These are phyloP conservation scores for Teratosphaeria epicoccoides DNA, from an alignment of 2,329 filamentous ascomycete genomes.

Conservation along the genomic window DNA sequence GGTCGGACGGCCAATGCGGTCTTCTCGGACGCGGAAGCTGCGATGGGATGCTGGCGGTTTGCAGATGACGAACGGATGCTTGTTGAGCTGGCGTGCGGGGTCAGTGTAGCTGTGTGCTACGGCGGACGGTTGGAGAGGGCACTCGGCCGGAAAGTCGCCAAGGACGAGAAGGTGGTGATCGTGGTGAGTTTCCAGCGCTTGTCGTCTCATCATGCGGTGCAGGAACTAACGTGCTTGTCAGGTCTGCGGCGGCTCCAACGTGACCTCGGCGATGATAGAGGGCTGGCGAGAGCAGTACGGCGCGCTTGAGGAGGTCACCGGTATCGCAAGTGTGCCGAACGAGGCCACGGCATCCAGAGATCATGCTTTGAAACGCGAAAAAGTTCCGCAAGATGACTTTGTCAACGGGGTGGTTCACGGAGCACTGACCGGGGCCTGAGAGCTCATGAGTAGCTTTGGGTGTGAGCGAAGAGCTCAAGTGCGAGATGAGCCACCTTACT, in stretches of 20 bases:
- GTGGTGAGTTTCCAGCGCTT: no score
- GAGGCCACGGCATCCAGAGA: slow-evolving; percentile 5
- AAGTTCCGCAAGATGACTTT: not conserved
- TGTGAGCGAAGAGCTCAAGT: no score
- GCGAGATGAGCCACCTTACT: no score
- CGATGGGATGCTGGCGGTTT: slow-evolving; percentile 63
- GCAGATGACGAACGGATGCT: slow-evolving; percentile 72
- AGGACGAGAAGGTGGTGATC: slow-evolving; percentile 64
- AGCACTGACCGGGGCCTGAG: not conserved
- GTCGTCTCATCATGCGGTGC: no score
- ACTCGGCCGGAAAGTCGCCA: slow-evolving; percentile 52
- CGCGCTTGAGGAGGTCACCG: slow-evolving; percentile 10
- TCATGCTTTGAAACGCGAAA: not conserved
- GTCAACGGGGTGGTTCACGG: not conserved
- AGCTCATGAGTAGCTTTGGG: not conserved
- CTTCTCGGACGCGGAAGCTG: slow-evolving; percentile 66
- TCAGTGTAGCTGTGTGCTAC: slow-evolving; percentile 61
- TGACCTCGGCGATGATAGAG: slow-evolving; percentile 41
- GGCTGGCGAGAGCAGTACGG: slow-evolving; percentile 37
- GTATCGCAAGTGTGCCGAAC: slow-evolving; percentile 8
- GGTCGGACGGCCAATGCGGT: slow-evolving; percentile 50
- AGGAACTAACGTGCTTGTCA: no score
- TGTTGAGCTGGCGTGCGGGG: slow-evolving; percentile 78
- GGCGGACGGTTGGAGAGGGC: slow-evolving; percentile 49
- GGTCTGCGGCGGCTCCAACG: slow-evolving; percentile 58